A percentile compares a stretch with the other conserved stretches of the same genome.
These are phyloP conservation scores for Ceratocystis papillata DNA, from an alignment of 2,329 filamentous ascomycete species.

Conservation along the genomic window DNA sequence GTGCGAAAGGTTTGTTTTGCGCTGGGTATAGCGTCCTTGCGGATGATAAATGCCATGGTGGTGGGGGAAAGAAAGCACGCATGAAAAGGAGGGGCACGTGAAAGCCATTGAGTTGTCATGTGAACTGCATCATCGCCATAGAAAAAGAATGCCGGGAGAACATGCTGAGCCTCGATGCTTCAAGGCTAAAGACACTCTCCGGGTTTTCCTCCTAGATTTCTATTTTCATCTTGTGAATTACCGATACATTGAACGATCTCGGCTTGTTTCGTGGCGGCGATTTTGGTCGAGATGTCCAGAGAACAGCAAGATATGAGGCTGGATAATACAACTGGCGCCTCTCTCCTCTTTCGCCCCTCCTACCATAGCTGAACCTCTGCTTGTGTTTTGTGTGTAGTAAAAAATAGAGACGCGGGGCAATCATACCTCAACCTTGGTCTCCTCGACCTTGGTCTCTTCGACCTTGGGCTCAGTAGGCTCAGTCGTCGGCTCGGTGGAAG, in stretches of 20 bases:
- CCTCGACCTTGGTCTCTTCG: conserved; percentile 26
- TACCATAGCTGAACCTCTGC: neutral
- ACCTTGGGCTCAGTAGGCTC: conserved; percentile 40
- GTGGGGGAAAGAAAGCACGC: neutral
- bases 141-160: too few relatives aligned
- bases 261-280: neutral
- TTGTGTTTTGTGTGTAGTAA: neutral
- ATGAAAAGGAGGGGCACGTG: neutral
- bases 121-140: too few relatives aligned
- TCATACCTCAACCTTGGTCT: conserved; percentile 27
- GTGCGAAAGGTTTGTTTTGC: neutral
- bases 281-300: neutral
- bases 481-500: conserved; percentile 39
- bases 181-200: neutral
- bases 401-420: conserved; percentile 26
- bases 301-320: neutral
- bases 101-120: neutral
- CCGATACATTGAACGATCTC: neutral
- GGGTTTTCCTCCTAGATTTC: neutral
- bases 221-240: neutral
- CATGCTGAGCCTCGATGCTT: too few relatives aligned
- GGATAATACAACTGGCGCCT: neutral
- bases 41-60: neutral
- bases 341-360: neutral
- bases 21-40: neutral